Evolutionary conservation across 2,329 filamentous ascomycete species (phyloP).

Genomic region (Xylariaceae sp.): DNA sequence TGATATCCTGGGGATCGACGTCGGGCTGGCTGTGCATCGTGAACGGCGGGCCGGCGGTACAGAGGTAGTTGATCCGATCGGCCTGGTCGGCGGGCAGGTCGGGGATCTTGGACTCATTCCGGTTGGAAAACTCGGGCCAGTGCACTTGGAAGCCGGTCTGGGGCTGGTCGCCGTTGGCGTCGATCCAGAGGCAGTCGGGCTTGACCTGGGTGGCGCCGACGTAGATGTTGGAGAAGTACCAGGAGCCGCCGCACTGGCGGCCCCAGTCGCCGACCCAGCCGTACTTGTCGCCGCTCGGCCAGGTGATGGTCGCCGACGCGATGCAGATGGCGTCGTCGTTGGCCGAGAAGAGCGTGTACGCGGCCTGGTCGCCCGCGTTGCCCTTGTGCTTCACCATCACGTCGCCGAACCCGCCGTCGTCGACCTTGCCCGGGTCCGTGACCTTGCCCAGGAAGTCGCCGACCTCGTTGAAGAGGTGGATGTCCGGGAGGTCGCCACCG

Average conservation of each 20-base stretch:
- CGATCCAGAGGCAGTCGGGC: conserved; percentile 25
- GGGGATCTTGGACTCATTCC: conserved; percentile 4
- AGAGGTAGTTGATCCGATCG: too few relatives aligned
- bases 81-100: not conserved
- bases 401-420: conserved; percentile 17
- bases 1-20: too few relatives aligned
- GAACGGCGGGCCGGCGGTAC: conserved; percentile 17
- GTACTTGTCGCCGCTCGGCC: conserved; percentile 18
- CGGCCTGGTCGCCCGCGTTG: conserved; percentile 15
- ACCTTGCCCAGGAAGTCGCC: conserved; percentile 22
- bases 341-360: conserved; percentile 26
- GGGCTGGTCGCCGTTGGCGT: conserved; percentile 21
- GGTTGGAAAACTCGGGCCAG: conserved; percentile 26
- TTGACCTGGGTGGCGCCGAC: conserved; percentile 10
- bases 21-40: conserved; percentile 18
- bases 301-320: conserved; percentile 19
- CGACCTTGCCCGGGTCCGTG: conserved; percentile 17
- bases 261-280: conserved; percentile 25
- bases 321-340: conserved; percentile 25
- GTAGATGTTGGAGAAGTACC: conserved; percentile 24
- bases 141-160: conserved; percentile 29
- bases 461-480: conserved; percentile 26
- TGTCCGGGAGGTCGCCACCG: conserved; percentile 25
- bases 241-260: conserved; percentile 18
- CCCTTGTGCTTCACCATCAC: conserved; percentile 16